phyloP scores from a whole-genome alignment of 805 yeast species.

The Kluyveromyces dobzhanskii region DNA sequence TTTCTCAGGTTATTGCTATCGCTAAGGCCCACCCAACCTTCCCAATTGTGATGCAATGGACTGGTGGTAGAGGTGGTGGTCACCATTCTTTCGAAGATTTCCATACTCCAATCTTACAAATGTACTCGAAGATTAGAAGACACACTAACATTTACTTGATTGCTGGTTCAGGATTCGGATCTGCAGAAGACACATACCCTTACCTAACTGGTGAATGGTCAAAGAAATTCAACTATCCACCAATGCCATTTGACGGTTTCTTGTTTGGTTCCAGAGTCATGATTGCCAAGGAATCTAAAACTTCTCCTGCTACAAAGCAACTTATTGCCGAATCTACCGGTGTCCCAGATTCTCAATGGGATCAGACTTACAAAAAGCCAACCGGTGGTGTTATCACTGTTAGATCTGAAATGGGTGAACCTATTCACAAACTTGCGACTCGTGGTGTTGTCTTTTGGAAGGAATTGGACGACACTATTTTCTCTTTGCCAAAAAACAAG shows the following conservation, averaged over 20 bases:
- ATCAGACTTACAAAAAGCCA: constrained; percentile 84
- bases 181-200: constrained; percentile 93
- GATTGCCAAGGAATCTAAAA: constrained; percentile 94
- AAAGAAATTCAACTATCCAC: constrained; percentile 76
- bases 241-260: constrained; percentile 98
- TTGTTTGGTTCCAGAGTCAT: constrained; percentile 93
- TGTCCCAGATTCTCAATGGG: constrained; percentile 86
- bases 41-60: constrained; percentile 98
- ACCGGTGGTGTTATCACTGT: constrained; percentile 97
- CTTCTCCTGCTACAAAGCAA: constrained; percentile 88
- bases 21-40: constrained; percentile 93
- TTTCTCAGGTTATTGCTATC: constrained; percentile 74
- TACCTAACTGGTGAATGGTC: constrained; percentile 98
- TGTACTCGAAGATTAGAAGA: constrained; percentile 92
- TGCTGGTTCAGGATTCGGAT: constrained; percentile 98
- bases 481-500: constrained; percentile 83
- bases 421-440: constrained; percentile 96
- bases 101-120: constrained; percentile 94
- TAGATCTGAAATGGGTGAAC: constrained; percentile 99
- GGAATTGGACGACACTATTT: constrained; percentile 90
- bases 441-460: constrained; percentile 97
- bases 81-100: constrained; percentile 98
- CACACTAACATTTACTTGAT: constrained; percentile 80
- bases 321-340: constrained; percentile 89
- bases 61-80: constrained; percentile 99